Evolutionary conservation across 148 eudicot genomes (phyloP), one percentile per base, ranked within the genome.

Genomic region (Fallopia convolvulus): DNA sequence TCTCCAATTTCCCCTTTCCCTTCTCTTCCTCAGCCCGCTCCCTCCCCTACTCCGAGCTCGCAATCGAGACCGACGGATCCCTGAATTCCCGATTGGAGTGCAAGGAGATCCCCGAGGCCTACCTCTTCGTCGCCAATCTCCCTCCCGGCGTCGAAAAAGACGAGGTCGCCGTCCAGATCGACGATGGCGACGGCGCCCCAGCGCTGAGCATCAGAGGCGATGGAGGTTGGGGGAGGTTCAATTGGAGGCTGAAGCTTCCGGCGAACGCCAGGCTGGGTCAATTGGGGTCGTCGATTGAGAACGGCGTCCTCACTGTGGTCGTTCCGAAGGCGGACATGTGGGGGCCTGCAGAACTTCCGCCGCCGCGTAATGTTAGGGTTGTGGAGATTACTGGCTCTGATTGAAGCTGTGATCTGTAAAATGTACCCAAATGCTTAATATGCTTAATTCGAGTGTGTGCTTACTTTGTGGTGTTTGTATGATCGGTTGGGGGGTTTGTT

Each of bases 21-120:
- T 79, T 40, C 66, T 77, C 32, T 20, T 13, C 78, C 1, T 30
- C 77, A 7, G 26, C 58, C 30, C 82, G 71, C 23, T 49, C 84
- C 2, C 44, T 80, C 76, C 84, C 84, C 0, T 84, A 82, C 82
- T 60, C 87, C 0, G 83, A 84, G 36, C 81, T 82, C 72, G 66
- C 84, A 7, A 66, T 84, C 10, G 83, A 84, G 53, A 79, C 87
- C 13, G 63, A 80, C 1, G 87, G 87, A 1, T 47, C 75, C 44
- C 48, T 82, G 8, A 71, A 30, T 18, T 73, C 81, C 6, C 80
- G 80, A 50, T 58, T 84, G 17, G 87, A 84, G 75, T 82, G 84
- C 79, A 82, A 75, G 81, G 83, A 84, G 33, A 68, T 84, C 55
- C 81, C 84, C 1, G 84, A 80, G 39, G 87, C 87, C 11, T 82